Evolutionary conservation across 805 yeast species (phyloP).

Genomic region (Candida oleophila): DNA sequence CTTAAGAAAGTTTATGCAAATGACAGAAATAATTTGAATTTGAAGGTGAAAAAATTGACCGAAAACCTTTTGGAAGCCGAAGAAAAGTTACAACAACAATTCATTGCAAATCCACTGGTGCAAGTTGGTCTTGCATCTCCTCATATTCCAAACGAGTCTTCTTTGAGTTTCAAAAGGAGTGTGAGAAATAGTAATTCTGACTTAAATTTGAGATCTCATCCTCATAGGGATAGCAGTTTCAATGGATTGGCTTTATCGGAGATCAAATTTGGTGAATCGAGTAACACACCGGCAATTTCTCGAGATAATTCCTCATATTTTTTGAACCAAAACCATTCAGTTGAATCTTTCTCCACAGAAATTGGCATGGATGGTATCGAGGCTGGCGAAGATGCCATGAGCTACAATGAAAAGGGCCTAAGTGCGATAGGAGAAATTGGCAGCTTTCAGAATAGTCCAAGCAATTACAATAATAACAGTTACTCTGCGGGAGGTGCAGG

Average conservation of each 20-base stretch:
- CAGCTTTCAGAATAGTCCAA: neutral
- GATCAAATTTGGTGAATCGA: constrained; percentile 48
- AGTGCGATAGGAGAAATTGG: neutral
- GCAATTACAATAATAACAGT: neutral
- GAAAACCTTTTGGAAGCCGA: constrained; percentile 16
- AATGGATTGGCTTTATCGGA: constrained; percentile 8
- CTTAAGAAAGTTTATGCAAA: constrained; percentile 29
- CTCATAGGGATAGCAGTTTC: neutral
- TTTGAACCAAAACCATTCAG: constrained; percentile 13
- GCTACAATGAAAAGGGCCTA: neutral
- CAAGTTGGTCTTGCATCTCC: neutral
- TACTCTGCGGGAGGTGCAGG: constrained; percentile 7
- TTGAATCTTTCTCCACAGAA: constrained; percentile 15
- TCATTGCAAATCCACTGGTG: neutral
- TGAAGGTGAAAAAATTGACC: constrained; percentile 23
- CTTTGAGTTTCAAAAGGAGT: neutral
- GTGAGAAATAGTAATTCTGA: neutral
- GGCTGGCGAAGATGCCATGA: constrained; percentile 6
- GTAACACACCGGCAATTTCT: constrained; percentile 40
- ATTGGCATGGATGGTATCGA: constrained; percentile 9
- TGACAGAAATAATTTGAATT: constrained; percentile 27
- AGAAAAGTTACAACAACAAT: neutral
- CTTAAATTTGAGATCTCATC: neutral
- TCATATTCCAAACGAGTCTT: neutral
- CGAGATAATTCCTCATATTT: constrained; percentile 5